Evolutionary conservation across 352 stramenopile species (phyloP).

Genomic region (Globisporangium camurandrum): DNA sequence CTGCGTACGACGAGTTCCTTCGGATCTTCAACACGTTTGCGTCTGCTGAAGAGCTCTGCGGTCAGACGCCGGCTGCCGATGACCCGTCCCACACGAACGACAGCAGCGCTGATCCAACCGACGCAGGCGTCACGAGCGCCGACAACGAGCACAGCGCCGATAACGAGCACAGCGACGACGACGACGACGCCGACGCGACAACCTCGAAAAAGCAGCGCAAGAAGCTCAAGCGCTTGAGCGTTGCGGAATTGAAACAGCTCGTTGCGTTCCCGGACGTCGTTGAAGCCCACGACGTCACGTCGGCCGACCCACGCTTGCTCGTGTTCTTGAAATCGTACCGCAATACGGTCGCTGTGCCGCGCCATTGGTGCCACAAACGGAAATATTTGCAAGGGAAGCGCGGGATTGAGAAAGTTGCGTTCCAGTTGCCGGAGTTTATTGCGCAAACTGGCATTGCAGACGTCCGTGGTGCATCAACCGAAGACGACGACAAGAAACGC

Average conservation of each 20-base stretch:
- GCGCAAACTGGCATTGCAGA: conserved; percentile 91
- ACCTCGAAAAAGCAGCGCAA: conserved; percentile 93
- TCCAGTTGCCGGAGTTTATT: conserved; percentile 96
- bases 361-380: conserved; percentile 97
- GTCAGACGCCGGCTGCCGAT: conserved; percentile 15
- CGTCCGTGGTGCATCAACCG: conserved; percentile 59
- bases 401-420: conserved; percentile 94
- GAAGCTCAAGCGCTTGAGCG: conserved; percentile 88
- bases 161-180: not conserved
- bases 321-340: conserved; percentile 94
- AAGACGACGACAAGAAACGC: conserved; percentile 88
- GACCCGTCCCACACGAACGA: conserved; percentile 29
- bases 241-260: conserved; percentile 96
- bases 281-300: conserved; percentile 95
- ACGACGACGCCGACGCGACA: conserved; percentile 22
- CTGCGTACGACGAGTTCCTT: conserved; percentile 79
- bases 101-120: conserved; percentile 26
- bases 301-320: conserved; percentile 92
- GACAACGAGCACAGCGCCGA: conserved; percentile 1
- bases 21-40: conserved; percentile 85
- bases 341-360: conserved; percentile 95
- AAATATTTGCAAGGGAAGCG: conserved; percentile 98
- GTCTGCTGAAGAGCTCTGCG: conserved; percentile 74
- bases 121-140: conserved; percentile 4
- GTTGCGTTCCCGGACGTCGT: conserved; percentile 92